A percentile compares a stretch with the other conserved stretches of the same genome.
Evolutionary conservation across 768 basidiomycete species (phyloP).

Genomic region (Auriscalpium orientale): DNA sequence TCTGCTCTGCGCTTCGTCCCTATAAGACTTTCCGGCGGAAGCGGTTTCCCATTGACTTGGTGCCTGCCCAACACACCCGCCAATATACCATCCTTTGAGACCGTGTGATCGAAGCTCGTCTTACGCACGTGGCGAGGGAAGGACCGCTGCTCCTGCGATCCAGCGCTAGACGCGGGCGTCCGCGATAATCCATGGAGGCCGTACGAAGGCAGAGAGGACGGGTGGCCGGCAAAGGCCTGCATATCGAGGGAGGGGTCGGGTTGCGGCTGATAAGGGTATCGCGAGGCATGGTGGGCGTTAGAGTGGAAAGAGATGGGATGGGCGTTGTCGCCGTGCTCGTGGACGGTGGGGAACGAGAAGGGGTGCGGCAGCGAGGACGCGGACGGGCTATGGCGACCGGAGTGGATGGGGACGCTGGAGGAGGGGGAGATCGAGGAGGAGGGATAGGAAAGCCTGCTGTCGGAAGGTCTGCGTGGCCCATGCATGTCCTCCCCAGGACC

Average conservation of each 20-base stretch:
- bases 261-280: slow-evolving; percentile 6
- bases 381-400: slow-evolving; percentile 27
- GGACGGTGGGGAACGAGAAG: slow-evolving; percentile 11
- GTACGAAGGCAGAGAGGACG: slow-evolving; percentile 68
- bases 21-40: slow-evolving; percentile 53
- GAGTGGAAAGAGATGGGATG: neutral
- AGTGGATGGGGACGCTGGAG: slow-evolving; percentile 21
- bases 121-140: slow-evolving; percentile 88
- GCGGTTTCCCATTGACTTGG: slow-evolving; percentile 73
- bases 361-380: slow-evolving; percentile 14
- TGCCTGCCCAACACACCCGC: slow-evolving; percentile 58
- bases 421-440: slow-evolving; percentile 16
- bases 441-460: slow-evolving; percentile 16
- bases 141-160: slow-evolving; percentile 35
- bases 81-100: slow-evolving; percentile 58
- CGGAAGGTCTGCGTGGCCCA: slow-evolving; percentile 29
- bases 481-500: slow-evolving; percentile 33
- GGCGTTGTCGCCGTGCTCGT: slow-evolving; percentile 7
- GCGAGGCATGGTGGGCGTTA: neutral
- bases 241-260: slow-evolving; percentile 1
- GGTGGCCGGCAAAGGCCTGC: slow-evolving; percentile 26
- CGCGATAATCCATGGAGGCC: slow-evolving; percentile 55
- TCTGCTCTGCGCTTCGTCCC: slow-evolving; percentile 79
- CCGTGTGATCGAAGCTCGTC: slow-evolving; percentile 92
- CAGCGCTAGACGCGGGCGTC: slow-evolving; percentile 22